Percentiles rank a stretch among this genome's conserved stretches.
These are phyloP conservation scores for Sugiyamaella floridensis DNA, from an alignment of 805 yeast species.

Conservation along the genomic window DNA sequence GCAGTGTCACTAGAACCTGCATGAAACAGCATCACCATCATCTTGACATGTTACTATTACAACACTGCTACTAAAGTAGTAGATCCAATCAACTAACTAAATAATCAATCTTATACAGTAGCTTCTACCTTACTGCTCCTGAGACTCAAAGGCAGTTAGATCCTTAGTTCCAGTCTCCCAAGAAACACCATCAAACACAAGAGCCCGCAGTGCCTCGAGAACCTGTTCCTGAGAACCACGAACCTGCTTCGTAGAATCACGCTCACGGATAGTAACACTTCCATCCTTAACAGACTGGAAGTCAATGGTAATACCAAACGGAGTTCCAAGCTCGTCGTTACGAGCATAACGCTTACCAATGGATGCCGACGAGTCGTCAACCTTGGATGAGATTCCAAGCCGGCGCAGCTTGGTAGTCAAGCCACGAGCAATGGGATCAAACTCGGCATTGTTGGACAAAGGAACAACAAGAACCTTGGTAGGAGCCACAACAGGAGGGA, in stretches of 20 bases:
- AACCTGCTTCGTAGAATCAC: slow-evolving; percentile 94
- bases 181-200: slow-evolving; percentile 64
- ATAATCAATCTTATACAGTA: neutral
- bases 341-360: slow-evolving; percentile 98
- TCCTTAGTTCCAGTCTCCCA: slow-evolving; percentile 84
- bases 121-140: slow-evolving; percentile 36
- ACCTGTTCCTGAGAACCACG: slow-evolving; percentile 80
- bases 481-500: slow-evolving; percentile 95
- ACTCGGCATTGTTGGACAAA: slow-evolving; percentile 72
- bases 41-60: too few relatives aligned
- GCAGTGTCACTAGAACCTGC: too few relatives aligned
- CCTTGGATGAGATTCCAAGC: slow-evolving; percentile 85
- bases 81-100: neutral
- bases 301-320: slow-evolving; percentile 96
- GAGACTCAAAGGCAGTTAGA: slow-evolving; percentile 67
- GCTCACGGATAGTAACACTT: slow-evolving; percentile 90
- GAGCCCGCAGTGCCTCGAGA: slow-evolving; percentile 59
- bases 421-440: slow-evolving; percentile 65
- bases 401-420: slow-evolving; percentile 67
- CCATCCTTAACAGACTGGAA: slow-evolving; percentile 85
- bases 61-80: too few relatives aligned
- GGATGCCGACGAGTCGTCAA: slow-evolving; percentile 94
- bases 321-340: slow-evolving; percentile 97
- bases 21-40: too few relatives aligned
- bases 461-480: slow-evolving; percentile 95